phyloP scores from a whole-genome alignment of 2,329 filamentous ascomycete genomes.

The Neofusicoccum laricinum region DNA sequence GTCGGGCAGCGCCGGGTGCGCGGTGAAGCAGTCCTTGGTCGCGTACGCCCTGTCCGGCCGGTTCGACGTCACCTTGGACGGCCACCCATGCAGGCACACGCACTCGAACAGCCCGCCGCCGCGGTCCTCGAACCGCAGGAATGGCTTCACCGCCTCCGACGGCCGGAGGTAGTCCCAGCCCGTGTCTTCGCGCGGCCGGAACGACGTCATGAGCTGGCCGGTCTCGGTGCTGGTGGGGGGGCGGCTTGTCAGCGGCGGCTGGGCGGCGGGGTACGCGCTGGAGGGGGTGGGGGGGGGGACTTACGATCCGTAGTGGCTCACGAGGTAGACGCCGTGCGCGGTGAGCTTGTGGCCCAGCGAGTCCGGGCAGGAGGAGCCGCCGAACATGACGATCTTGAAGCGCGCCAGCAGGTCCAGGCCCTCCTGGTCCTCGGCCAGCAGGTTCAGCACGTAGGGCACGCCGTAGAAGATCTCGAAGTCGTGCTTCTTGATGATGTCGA shows the following conservation, averaged over 20 bases:
- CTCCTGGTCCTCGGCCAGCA: slow-evolving; percentile 57
- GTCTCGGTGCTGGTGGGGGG: slow-evolving; percentile 57
- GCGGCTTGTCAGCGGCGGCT: background rate
- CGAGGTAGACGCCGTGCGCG: slow-evolving; percentile 52
- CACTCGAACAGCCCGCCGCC: slow-evolving; percentile 37
- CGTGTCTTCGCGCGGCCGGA: slow-evolving; percentile 51
- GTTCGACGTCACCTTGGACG: slow-evolving; percentile 46
- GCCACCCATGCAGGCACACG: slow-evolving; percentile 30
- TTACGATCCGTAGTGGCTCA: slow-evolving; percentile 57
- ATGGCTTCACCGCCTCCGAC: slow-evolving; percentile 39
- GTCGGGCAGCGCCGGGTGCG: slow-evolving; percentile 41
- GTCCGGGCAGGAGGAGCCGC: slow-evolving; percentile 58
- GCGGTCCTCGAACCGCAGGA: slow-evolving; percentile 34
- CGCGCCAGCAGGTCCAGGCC: slow-evolving; percentile 50
- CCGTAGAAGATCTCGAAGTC: slow-evolving; percentile 56
- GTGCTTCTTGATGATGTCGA: slow-evolving; percentile 22
- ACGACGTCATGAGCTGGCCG: slow-evolving; percentile 61
- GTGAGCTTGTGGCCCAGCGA: slow-evolving; percentile 56
- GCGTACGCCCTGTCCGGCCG: slow-evolving; percentile 22
- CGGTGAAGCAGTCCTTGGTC: slow-evolving; percentile 42
- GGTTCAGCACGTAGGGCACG: slow-evolving; percentile 64
- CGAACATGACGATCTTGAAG: slow-evolving; percentile 56
- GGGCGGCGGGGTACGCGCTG: no score
- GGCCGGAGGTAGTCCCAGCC: slow-evolving; percentile 60
- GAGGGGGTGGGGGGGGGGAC: slow-evolving; percentile 23